A percentile compares a stretch with the other conserved stretches of the same genome.
phyloP scores from a whole-genome alignment of 1,284 basidiomycete species.

The Naganishia liquefaciens region DNA sequence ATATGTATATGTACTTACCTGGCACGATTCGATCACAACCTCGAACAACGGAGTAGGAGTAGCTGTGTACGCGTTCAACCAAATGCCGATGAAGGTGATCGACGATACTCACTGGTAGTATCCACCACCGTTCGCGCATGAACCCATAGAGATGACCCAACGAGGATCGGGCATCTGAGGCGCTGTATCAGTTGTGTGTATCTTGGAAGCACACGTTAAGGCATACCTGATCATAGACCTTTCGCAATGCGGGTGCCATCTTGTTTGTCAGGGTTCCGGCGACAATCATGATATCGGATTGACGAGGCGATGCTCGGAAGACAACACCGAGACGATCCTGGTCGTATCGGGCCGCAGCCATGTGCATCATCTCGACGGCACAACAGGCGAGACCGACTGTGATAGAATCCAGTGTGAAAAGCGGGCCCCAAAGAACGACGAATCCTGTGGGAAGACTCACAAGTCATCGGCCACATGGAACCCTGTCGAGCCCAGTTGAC shows the following conservation, averaged over 20 bases:
- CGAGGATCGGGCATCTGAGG: conserved; percentile 89
- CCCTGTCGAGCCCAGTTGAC: conserved; percentile 97
- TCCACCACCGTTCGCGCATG: conserved; percentile 83
- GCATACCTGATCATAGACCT: conserved; percentile 53
- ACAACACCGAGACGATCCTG: conserved; percentile 97
- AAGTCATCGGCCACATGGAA: conserved; percentile 99
- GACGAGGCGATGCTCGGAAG: conserved; percentile 96
- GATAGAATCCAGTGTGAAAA: conserved; percentile 43
- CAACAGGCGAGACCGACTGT: conserved; percentile 88
- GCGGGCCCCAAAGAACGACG: neutral
- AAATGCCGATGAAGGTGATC: too few relatives aligned
- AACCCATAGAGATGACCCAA: conserved; percentile 99
- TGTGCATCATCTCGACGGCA: conserved; percentile 95
- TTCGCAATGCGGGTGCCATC: conserved; percentile 96
- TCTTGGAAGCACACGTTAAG: neutral
- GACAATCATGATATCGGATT: conserved; percentile 99
- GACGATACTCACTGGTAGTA: conserved; percentile 33
- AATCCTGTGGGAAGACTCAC: conserved; percentile 54
- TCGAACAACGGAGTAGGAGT: conserved; percentile 97
- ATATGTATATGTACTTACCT: conserved; percentile 76
- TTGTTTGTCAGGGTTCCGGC: conserved; percentile 99
- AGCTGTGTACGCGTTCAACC: conserved; percentile 31
- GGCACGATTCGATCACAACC: conserved; percentile 99
- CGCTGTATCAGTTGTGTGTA: conserved; percentile 14
- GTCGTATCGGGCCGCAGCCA: conserved; percentile 96